phyloP scores from a whole-genome alignment of 768 basidiomycete species.

The Xerocomus brunneocitrinus region DNA sequence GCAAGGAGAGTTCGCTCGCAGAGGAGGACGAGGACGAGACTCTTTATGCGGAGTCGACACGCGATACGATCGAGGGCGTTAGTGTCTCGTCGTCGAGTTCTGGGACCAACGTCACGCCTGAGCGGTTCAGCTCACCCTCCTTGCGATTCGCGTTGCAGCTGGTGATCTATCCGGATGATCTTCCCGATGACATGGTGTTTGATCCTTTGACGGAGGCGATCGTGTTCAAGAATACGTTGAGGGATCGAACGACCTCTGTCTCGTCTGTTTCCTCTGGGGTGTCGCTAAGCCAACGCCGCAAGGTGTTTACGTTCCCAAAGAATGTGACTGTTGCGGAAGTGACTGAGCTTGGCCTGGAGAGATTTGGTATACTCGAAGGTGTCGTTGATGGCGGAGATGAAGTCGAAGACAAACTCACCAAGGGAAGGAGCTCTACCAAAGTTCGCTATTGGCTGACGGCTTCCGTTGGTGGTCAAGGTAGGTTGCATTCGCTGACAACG shows the following conservation, averaged over 20 bases:
- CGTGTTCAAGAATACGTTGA: conserved; percentile 75
- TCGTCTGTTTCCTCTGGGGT: conserved; percentile 47
- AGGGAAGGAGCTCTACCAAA: conserved; percentile 70
- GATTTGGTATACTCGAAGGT: conserved; percentile 95
- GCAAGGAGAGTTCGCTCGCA: conserved; percentile 42
- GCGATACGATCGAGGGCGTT: conserved; percentile 28
- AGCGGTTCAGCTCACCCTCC: conserved; percentile 79
- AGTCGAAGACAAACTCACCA: conserved; percentile 86
- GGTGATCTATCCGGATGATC: conserved; percentile 81
- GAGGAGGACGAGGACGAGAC: conserved; percentile 43
- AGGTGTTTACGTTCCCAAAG: conserved; percentile 88
- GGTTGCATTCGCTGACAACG: conserved; percentile 9
- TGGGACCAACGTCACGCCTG: conserved; percentile 49
- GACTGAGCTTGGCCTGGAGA: conserved; percentile 85
- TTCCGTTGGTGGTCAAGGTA: conserved; percentile 60
- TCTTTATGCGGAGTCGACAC: conserved; percentile 34
- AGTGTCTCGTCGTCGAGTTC: conserved; percentile 18
- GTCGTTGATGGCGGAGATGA: conserved; percentile 99
- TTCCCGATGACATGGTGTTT: conserved; percentile 93
- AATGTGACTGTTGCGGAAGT: conserved; percentile 96
- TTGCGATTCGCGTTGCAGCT: conserved; percentile 83
- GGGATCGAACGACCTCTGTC: conserved; percentile 45
- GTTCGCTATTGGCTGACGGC: conserved; percentile 81
- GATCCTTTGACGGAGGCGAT: conserved; percentile 92
- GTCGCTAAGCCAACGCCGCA: conserved; percentile 60